Evolutionary conservation across 2,329 filamentous ascomycete genomes (phyloP).

Genomic region (Colletotrichum godetiae): DNA sequence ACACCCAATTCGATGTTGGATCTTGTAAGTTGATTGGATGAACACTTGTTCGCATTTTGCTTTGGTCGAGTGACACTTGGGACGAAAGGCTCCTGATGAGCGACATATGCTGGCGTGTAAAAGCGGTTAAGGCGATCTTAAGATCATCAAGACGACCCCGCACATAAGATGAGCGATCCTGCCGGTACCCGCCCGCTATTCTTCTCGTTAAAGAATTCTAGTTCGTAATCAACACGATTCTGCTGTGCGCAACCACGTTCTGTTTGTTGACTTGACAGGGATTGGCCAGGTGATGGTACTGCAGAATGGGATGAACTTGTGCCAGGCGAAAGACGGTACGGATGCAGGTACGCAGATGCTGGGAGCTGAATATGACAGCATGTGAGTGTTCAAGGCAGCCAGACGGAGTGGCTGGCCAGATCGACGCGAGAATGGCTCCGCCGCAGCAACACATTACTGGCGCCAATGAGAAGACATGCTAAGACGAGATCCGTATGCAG

Average conservation of each 20-base stretch:
- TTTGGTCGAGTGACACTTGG: background rate
- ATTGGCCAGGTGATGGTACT: background rate
- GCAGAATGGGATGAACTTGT: constrained; percentile 26
- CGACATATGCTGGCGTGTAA: background rate
- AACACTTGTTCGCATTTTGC: background rate
- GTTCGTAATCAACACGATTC: no score
- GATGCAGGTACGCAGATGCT: background rate
- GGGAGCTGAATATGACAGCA: background rate
- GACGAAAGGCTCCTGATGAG: background rate
- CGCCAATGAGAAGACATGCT: background rate
- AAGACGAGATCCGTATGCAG: background rate
- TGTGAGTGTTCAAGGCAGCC: background rate
- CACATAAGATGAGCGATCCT: background rate
- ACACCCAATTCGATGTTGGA: background rate
- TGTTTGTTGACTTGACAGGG: background rate
- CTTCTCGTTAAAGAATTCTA: no score
- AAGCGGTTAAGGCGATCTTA: background rate
- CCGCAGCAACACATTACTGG: constrained; percentile 1
- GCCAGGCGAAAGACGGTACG: background rate
- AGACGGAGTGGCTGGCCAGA: background rate
- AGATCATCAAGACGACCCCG: background rate
- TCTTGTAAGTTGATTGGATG: background rate
- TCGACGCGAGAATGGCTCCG: background rate
- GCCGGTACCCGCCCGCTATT: no score
- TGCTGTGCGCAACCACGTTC: background rate